Percentiles rank a stretch among this genome's conserved stretches.
Conservation (phyloP, 2,329 filamentous ascomycete species). For the Domatiomyces catenatus region DNA sequence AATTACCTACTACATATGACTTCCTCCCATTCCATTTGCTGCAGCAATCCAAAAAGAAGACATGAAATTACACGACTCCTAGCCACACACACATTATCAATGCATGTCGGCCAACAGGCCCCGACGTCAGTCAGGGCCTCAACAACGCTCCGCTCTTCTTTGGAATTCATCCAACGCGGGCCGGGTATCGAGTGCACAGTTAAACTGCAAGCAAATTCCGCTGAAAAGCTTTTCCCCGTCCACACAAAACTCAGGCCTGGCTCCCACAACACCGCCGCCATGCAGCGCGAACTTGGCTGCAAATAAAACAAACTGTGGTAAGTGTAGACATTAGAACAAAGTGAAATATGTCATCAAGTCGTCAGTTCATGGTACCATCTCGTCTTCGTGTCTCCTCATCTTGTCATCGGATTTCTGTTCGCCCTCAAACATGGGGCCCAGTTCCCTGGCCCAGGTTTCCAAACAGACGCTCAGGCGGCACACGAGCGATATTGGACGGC, state of each 20-base stretch:
- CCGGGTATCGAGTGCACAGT: background rate
- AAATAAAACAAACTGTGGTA: background rate
- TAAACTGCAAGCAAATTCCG: background rate
- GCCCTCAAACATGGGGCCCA: constrained; percentile 3
- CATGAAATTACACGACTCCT: background rate
- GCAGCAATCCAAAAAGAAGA: background rate
- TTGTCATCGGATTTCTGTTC: background rate
- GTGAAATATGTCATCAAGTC: background rate
- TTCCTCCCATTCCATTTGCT: background rate
- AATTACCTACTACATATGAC: background rate
- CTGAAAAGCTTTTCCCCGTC: background rate
- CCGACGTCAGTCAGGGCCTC: background rate
- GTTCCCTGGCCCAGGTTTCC: constrained; percentile 12
- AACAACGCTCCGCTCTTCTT: background rate
- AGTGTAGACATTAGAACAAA: background rate
- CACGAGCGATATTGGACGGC: constrained; percentile 29
- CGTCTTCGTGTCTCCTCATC: background rate
- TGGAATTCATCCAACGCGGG: background rate
- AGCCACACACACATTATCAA: background rate
- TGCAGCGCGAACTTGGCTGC: background rate
- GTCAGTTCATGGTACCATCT: background rate
- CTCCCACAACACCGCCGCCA: background rate
- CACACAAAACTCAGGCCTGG: background rate
- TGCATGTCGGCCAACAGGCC: background rate
- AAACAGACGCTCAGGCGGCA: constrained; percentile 33